Conservation (phyloP, 2,329 filamentous ascomycete species). For the Diplodia seriata region DNA sequence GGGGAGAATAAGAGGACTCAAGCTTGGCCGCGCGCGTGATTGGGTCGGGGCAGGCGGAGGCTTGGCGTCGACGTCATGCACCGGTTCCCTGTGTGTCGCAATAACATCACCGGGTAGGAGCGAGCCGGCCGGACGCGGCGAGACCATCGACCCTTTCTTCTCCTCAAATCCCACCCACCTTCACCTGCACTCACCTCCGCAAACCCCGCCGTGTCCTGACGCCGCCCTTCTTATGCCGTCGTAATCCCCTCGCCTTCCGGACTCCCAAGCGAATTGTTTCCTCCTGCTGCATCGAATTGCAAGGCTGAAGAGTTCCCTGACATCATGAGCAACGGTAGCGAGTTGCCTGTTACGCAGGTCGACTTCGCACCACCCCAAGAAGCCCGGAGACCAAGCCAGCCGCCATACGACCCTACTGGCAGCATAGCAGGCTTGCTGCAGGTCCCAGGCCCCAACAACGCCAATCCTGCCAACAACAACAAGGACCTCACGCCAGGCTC, state of each 20-base stretch:
- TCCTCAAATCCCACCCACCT: not conserved
- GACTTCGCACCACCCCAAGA: constrained; percentile 21
- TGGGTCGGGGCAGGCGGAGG: constrained; percentile 16
- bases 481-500: constrained; percentile 10
- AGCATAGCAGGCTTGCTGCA: constrained; percentile 22
- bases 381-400: constrained; percentile 14
- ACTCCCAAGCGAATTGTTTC: not conserved
- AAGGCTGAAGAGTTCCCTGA: constrained; percentile 7
- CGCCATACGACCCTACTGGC: constrained; percentile 27
- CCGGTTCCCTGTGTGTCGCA: constrained; percentile 25
- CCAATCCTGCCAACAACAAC: constrained; percentile 8
- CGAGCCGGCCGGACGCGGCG: constrained; percentile 11
- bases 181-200: not conserved
- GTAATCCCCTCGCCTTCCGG: not conserved
- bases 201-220: not conserved
- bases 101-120: constrained; percentile 26
- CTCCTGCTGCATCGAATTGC: not conserved
- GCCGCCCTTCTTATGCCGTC: constrained; percentile 23
- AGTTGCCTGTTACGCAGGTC: constrained; percentile 26
- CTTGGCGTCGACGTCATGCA: constrained; percentile 31
- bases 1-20: not conserved
- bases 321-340: constrained; percentile 21
- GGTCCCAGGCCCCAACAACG: constrained; percentile 18
- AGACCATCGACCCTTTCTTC: constrained; percentile 11
- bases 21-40: constrained; percentile 25